Base-by-base conservation (phyloP, 305 asterid species). In the Plantago lanceolata region DNA sequence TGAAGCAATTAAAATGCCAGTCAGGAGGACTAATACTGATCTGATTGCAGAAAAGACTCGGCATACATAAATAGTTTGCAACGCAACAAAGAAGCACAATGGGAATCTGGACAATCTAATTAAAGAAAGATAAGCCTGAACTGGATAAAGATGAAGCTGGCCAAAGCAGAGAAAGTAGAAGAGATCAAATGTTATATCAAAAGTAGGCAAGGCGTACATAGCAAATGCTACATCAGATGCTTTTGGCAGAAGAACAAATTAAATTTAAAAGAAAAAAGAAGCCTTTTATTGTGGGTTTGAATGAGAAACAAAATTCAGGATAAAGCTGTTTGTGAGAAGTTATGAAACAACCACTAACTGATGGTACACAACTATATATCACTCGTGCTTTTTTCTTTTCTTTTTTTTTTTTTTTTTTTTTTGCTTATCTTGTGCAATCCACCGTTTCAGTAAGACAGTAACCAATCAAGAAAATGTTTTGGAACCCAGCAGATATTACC, bases 361-460 rank as follows among this genome's bases (percentile, higher is more conserved):
- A 58, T 45, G 71, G 67, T 15, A 51, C 47, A 54, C 9, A 61
- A 28, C 47, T 50, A 47, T 26, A 58, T 19, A 67, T 50, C 62
- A 40, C 57, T 43, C 68, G 8, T 43, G 19, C 45, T 57, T n/a
- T n/a, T n/a, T n/a, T n/a, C n/a, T n/a, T n/a, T n/a, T n/a, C n/a
- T n/a, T n/a, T n/a, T n/a, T n/a, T n/a, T n/a, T n/a, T n/a, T n/a
- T n/a, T n/a, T n/a, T n/a, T n/a, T 40, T 28, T 62, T 54, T 31
- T 59, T 33, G 48, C 18, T 50, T 71, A 59, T 45, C 24, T 35
- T 8, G 28, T 64, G 43, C 53, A 74, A 51, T 40, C 48, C 59
- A 64, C 68, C 61, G 58, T 63, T 67, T 47, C 26, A 63, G 57
- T 47, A 69, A 64, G 64, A 33, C 26, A 63, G 57, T 47, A 69